Percentiles rank a stretch among this genome's conserved stretches.
Evolutionary conservation across 352 stramenopile species (phyloP).

Genomic region (Phytophthora ramorum): DNA sequence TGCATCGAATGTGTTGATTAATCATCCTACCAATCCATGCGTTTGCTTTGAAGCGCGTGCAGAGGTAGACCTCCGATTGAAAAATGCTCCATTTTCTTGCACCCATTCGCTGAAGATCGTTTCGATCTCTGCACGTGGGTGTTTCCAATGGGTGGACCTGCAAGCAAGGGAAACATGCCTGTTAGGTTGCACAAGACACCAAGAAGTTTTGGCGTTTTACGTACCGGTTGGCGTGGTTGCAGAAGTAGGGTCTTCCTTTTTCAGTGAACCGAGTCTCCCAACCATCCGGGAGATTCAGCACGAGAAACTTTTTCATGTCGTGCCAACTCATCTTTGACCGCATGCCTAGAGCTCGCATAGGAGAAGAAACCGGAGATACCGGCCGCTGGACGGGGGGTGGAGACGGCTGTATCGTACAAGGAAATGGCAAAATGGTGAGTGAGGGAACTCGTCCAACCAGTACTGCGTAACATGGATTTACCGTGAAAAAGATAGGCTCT

Average conservation of each 20-base stretch:
- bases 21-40: slow-evolving; percentile 5
- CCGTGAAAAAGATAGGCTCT: slow-evolving; percentile 33
- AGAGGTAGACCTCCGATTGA: slow-evolving; percentile 39
- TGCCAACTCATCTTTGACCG: slow-evolving; percentile 69
- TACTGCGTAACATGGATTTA: slow-evolving; percentile 4
- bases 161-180: neutral
- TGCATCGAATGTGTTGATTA: neutral
- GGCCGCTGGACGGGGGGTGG: slow-evolving; percentile 16
- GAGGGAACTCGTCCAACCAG: neutral
- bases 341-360: slow-evolving; percentile 22
- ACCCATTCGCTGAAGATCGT: slow-evolving; percentile 80
- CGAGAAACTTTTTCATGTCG: slow-evolving; percentile 77
- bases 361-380: slow-evolving; percentile 35
- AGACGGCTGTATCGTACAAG: slow-evolving; percentile 32
- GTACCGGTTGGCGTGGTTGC: slow-evolving; percentile 76
- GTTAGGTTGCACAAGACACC: neutral
- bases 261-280: slow-evolving; percentile 87
- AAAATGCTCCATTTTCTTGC: slow-evolving; percentile 67
- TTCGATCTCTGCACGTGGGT: slow-evolving; percentile 77
- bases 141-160: slow-evolving; percentile 89
- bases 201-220: neutral
- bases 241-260: slow-evolving; percentile 86
- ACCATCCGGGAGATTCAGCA: slow-evolving; percentile 72
- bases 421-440: neutral
- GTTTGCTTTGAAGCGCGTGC: slow-evolving; percentile 18